Evolutionary conservation across 2,329 filamentous ascomycete species (phyloP), one percentile per base, ranked within the genome.

Genomic region (Paecilomyces formosus): DNA sequence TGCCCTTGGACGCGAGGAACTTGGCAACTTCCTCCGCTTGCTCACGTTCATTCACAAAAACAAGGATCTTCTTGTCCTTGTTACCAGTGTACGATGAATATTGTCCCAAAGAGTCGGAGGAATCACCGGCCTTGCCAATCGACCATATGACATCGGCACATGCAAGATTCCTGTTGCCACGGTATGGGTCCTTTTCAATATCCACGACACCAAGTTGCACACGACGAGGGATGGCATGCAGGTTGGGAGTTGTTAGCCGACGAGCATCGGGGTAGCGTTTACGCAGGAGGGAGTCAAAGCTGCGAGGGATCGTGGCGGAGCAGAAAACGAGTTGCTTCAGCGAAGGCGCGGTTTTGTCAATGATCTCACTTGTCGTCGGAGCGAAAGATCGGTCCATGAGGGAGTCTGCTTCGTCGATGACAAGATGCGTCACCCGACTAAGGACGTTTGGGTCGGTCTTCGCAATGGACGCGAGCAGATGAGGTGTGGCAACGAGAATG

Each of bases 41-140:
- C 70, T 96, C 92, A 35, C 94, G 88, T 79, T 97, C 92, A 73
- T 97, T 97, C 72, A 97, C 93, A 68, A 97, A 97, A 2, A 97
- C 92, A 58, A 97, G 85, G 67, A 99, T 88, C 62, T 90, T 88
- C 72, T 94, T 94, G 24, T 90, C 82, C 59, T 89, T 86, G 3
- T 87, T 76, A 7, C 63, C 66, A 55, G 69, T 68, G 57, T 70
- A 73, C 6, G 62, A 63, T 3, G 70, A 70, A 55, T 76, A 73
- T 11, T 67, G 68, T 3, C 68, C 65, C 26, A 68, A 61, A 28
- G 62, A 60, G 33, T 74, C 70, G 15, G 55, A 56, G 26, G 76
- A 70, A 3, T 83, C 82, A 57, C 88, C 84, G 51, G 92, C 88
- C 71, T 90, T 92, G 60, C 92, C 92, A 60, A 99, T 93, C 33